phyloP scores from a whole-genome alignment of 305 asterid genomes.

The Striga hermonthica region DNA sequence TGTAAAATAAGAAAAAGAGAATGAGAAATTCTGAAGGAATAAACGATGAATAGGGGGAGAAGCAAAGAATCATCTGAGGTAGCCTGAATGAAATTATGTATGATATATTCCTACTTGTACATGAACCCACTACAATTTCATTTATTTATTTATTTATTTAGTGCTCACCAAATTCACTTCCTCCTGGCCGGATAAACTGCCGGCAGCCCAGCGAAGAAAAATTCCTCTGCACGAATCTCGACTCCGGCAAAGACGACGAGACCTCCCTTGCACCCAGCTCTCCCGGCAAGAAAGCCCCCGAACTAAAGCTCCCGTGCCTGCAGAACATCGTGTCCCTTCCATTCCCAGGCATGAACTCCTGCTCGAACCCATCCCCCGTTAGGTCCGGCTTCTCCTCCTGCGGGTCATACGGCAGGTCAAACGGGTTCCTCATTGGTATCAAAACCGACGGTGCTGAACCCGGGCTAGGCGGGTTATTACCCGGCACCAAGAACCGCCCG shows the following conservation, averaged over 20 bases:
- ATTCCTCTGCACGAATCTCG: background rate
- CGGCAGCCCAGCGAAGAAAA: background rate
- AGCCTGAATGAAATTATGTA: too few species aligned
- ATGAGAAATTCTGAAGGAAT: background rate
- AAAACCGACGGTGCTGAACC: slow-evolving; percentile 84
- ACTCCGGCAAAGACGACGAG: background rate
- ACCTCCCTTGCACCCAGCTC: slow-evolving; percentile 20
- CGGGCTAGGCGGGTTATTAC: slow-evolving; percentile 52
- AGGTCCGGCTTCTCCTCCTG: slow-evolving; percentile 83
- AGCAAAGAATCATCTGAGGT: too few species aligned
- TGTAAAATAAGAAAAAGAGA: background rate
- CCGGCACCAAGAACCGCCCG: slow-evolving; percentile 10
- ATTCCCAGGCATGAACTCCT: slow-evolving; percentile 47
- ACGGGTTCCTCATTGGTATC: slow-evolving; percentile 69
- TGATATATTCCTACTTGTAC: too few species aligned
- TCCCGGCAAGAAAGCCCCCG: slow-evolving; percentile 37
- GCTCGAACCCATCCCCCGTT: slow-evolving; percentile 72
- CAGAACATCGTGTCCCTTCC: slow-evolving; percentile 46
- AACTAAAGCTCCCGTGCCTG: slow-evolving; percentile 65
- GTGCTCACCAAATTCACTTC: background rate
- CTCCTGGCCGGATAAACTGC: background rate
- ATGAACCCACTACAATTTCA: too few species aligned
- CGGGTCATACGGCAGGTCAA: slow-evolving; percentile 90
- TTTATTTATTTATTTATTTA: background rate
- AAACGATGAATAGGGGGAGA: too few species aligned